Evolutionary conservation across 2,329 filamentous ascomycete species (phyloP).

Genomic region (Lasiodiplodia gonubiensis): DNA sequence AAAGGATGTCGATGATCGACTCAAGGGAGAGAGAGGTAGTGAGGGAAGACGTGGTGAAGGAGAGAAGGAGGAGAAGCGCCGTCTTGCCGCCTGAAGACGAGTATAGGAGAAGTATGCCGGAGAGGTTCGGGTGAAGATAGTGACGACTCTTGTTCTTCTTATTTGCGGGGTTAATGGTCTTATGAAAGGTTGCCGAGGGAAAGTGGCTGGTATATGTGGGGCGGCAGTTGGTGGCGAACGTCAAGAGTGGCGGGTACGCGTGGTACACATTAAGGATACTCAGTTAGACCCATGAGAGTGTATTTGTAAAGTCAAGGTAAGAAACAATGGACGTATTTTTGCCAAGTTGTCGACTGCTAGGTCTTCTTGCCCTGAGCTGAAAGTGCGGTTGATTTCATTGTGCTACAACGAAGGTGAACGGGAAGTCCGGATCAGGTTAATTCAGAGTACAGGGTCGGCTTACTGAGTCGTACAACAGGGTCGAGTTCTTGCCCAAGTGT

Average conservation of each 20-base stretch:
- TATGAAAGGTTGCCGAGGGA: not conserved
- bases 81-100: not conserved
- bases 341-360: not conserved
- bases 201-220: not conserved
- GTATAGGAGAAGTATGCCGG: conserved; percentile 15
- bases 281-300: not conserved
- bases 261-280: not conserved
- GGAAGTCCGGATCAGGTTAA: not conserved
- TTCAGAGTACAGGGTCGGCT: too few species aligned
- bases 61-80: conserved; percentile 14
- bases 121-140: not conserved
- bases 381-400: not conserved
- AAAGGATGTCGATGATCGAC: not conserved
- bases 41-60: conserved; percentile 5
- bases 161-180: not conserved
- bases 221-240: too few species aligned
- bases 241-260: not conserved
- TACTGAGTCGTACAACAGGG: too few species aligned
- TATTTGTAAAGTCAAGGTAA: not conserved
- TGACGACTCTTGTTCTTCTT: not conserved
- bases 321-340: not conserved
- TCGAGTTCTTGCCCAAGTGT: too few species aligned
- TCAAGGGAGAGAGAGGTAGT: not conserved
- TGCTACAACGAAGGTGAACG: not conserved
- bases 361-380: not conserved